Conservation (phyloP, 768 basidiomycete genomes). For the Lactarius sp. region DNA sequence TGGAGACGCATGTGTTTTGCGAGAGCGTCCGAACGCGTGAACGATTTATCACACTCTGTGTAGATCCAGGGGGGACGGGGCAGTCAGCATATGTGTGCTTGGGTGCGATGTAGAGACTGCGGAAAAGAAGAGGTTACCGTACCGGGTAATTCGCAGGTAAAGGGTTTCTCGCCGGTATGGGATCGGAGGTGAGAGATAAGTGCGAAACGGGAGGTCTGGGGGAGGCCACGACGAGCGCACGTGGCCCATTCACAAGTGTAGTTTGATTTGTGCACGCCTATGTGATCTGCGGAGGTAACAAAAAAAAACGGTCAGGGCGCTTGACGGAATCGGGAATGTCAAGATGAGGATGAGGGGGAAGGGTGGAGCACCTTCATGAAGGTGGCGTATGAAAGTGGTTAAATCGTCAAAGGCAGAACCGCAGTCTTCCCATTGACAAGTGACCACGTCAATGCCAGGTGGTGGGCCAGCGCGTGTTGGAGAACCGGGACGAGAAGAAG, state of each 20-base stretch:
- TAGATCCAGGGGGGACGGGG: neutral
- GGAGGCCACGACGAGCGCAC: slow-evolving; percentile 72
- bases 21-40: slow-evolving; percentile 91
- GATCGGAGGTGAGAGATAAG: slow-evolving; percentile 87
- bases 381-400: slow-evolving; percentile 73
- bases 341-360: neutral
- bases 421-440: slow-evolving; percentile 84
- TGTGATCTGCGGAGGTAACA: slow-evolving; percentile 52
- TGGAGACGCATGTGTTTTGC: slow-evolving; percentile 90
- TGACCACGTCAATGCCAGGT: slow-evolving; percentile 49
- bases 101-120: no score
- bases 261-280: slow-evolving; percentile 76
- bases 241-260: slow-evolving; percentile 89
- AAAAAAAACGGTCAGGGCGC: slow-evolving; percentile 17
- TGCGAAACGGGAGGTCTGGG: slow-evolving; percentile 86
- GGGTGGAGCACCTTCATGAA: slow-evolving; percentile 62
- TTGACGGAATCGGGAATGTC: neutral
- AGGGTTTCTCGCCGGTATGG: slow-evolving; percentile 94
- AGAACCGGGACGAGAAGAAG: slow-evolving; percentile 38
- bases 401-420: slow-evolving; percentile 67
- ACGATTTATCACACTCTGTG: slow-evolving; percentile 93
- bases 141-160: slow-evolving; percentile 79
- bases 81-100: no score
- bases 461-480: slow-evolving; percentile 31
- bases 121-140: slow-evolving; percentile 28